Percentiles rank a stretch among this genome's conserved stretches.
phyloP scores from a whole-genome alignment of 257 asterid species.

The Nicotiana benthamiana region DNA sequence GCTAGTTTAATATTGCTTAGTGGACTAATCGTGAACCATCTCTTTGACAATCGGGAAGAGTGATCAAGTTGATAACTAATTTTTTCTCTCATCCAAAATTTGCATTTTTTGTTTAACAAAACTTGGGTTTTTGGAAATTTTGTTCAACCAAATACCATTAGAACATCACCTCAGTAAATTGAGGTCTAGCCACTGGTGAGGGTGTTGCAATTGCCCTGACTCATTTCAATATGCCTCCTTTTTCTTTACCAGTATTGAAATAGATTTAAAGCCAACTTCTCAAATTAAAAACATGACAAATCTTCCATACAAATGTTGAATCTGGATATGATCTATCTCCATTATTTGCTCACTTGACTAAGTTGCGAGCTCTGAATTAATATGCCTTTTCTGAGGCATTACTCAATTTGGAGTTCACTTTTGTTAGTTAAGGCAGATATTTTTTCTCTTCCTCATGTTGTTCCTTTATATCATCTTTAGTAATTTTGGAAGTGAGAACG shows the following conservation, averaged over 20 bases:
- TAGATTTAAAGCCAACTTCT: not conserved
- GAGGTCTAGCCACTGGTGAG: not conserved
- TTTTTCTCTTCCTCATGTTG: not conserved
- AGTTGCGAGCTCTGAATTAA: not conserved
- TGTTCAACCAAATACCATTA: not conserved
- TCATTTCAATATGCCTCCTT: not conserved
- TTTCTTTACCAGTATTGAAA: not conserved
- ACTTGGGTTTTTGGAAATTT: not conserved
- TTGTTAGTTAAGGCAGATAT: not conserved
- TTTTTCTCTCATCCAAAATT: not conserved
- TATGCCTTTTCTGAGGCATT: not conserved
- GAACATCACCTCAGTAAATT: not conserved
- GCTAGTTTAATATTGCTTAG: not conserved
- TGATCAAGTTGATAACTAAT: not conserved
- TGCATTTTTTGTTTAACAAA: not conserved
- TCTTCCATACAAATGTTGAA: not conserved
- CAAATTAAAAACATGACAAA: not conserved
- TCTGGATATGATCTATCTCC: constrained; percentile 1
- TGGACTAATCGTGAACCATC: not conserved
- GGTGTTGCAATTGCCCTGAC: not conserved
- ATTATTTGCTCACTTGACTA: not conserved
- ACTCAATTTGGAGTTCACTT: not conserved
- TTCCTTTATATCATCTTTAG: not conserved
- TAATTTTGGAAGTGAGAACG: not conserved
- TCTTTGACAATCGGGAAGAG: not conserved